Base-by-base conservation (phyloP, 1,139 yeast species). In the Casaregolazyma lundiana region DNA sequence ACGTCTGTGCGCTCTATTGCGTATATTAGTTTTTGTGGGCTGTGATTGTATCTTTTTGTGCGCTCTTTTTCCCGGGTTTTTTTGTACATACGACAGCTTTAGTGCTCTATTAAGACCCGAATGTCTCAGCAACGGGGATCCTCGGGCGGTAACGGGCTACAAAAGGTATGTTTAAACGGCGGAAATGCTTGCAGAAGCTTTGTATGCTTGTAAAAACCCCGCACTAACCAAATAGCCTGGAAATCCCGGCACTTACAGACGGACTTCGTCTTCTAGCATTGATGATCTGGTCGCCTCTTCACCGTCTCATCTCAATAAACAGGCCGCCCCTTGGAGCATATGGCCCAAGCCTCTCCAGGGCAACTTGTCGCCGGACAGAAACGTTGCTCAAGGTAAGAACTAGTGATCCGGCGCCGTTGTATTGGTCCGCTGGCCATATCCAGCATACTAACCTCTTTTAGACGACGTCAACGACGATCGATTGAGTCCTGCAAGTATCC, bases 231-330 rank as follows among this genome's bases (percentile, higher is more conserved):
- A 11, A 15, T 8, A 19, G 17, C 39, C 39, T 19, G 39, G 18
- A 9, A 21, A 36, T 6, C 11, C 39, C 9, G 6, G 15, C 3
- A 6, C 21, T 9, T 42, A 35, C 18, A 24, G 45, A 26, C 34
- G 45, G 8, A 35, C 45, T 2, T 42, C 45, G 5, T 35, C 45
- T 5, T 42, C 45, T 5, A 42, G 45, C 19, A 42, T 42, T 19
- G 45, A 42, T 18, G 45, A 42, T 18, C 40, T 42, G 17, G 36
- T 42, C 16, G 20, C 45, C 13, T 21, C 36, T 2, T 42, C 45
- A 13, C 45, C 45, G 11, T 35, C 39, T 9, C n/a, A 34, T 8
- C 35, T 42, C 30, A 42, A 26, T 13, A 42, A 40, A 17, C 43
- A 40, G 37, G 29, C 43, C 13, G 32, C 43, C 7, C 18, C 43